Evolutionary conservation across 2,329 filamentous ascomycete species (phyloP).

Genomic region (Achaetomium macrosporum): DNA sequence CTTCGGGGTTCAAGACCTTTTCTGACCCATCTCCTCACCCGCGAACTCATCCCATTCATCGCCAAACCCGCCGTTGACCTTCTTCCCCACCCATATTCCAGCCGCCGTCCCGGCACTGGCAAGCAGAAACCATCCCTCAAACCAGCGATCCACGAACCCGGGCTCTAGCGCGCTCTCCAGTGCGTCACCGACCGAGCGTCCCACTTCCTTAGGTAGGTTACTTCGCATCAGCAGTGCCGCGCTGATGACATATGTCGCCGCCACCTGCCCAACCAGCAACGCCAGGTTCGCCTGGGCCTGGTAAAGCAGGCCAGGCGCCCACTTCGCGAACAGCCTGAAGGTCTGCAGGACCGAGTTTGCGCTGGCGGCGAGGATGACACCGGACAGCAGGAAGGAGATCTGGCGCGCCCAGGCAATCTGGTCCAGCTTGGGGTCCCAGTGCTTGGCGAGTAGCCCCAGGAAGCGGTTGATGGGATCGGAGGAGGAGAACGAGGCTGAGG

Average conservation of each 20-base stretch:
- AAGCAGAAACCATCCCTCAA: slow-evolving; percentile 77
- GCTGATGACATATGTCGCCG: slow-evolving; percentile 79
- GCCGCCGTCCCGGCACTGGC: slow-evolving; percentile 59
- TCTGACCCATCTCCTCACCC: slow-evolving; percentile 65
- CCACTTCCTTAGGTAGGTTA: slow-evolving; percentile 71
- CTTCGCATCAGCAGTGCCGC: slow-evolving; percentile 70
- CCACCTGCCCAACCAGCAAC: slow-evolving; percentile 72
- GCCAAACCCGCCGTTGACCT: slow-evolving; percentile 42
- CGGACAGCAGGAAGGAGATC: slow-evolving; percentile 77
- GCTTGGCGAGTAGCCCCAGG: slow-evolving; percentile 70
- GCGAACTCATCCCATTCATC: slow-evolving; percentile 58
- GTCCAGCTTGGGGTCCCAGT: slow-evolving; percentile 79
- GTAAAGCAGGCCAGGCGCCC: slow-evolving; percentile 64
- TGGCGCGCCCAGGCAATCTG: slow-evolving; percentile 77
- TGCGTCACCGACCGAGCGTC: slow-evolving; percentile 70
- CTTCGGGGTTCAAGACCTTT: slow-evolving; percentile 48
- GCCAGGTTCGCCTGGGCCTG: slow-evolving; percentile 74
- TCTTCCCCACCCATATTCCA: slow-evolving; percentile 69
- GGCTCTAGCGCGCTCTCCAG: slow-evolving; percentile 70
- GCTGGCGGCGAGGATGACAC: slow-evolving; percentile 74
- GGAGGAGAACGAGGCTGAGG: slow-evolving; percentile 52
- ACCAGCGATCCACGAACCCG: slow-evolving; percentile 73
- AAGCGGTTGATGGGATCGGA: slow-evolving; percentile 81
- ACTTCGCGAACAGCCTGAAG: slow-evolving; percentile 71
- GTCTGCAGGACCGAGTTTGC: slow-evolving; percentile 83